A percentile compares a stretch with the other conserved stretches of the same genome.
Evolutionary conservation across 805 yeast genomes (phyloP).

Genomic region (Wickerhamiella sorbophila): DNA sequence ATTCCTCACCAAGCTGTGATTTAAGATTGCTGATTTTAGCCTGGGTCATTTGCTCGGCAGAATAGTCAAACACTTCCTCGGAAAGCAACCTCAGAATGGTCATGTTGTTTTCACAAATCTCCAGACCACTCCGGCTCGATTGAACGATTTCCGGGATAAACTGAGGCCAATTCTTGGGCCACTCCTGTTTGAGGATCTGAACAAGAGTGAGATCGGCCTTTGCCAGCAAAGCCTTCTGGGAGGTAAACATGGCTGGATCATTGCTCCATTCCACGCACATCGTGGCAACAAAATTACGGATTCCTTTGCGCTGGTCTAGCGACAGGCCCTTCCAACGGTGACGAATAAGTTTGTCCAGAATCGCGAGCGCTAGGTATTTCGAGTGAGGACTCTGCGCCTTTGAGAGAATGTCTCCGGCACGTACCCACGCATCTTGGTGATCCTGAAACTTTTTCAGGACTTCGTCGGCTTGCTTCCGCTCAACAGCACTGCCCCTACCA

Average conservation of each 20-base stretch:
- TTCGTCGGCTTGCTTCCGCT: slow-evolving; percentile 29
- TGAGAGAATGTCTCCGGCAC: slow-evolving; percentile 79
- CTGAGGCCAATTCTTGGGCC: slow-evolving; percentile 99
- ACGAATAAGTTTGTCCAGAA: slow-evolving; percentile 76
- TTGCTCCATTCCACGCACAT: slow-evolving; percentile 89
- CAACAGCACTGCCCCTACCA: slow-evolving; percentile 45
- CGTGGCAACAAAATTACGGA: slow-evolving; percentile 82
- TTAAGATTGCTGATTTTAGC: slow-evolving; percentile 79
- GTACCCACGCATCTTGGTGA: slow-evolving; percentile 90
- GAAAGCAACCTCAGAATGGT: slow-evolving; percentile 72
- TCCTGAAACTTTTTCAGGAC: slow-evolving; percentile 54
- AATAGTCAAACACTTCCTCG: slow-evolving; percentile 91
- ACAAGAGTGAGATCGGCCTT: slow-evolving; percentile 90
- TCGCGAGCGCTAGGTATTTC: slow-evolving; percentile 81
- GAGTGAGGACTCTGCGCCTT: slow-evolving; percentile 67
- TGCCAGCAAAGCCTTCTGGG: slow-evolving; percentile 71
- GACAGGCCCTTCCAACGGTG: slow-evolving; percentile 92
- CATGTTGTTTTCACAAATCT: slow-evolving; percentile 97
- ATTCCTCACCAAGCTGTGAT: slow-evolving; percentile 73
- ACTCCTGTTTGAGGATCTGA: slow-evolving; percentile 88
- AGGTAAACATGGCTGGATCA: slow-evolving; percentile 54
- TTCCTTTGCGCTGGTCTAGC: slow-evolving; percentile 76
- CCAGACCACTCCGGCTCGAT: slow-evolving; percentile 70
- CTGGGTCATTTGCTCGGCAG: slow-evolving; percentile 94
- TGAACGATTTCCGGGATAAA: slow-evolving; percentile 86